Evolutionary conservation across 306 rosid species (phyloP), one percentile per base, ranked within the genome.

Genomic region (Prunus kanzakura): DNA sequence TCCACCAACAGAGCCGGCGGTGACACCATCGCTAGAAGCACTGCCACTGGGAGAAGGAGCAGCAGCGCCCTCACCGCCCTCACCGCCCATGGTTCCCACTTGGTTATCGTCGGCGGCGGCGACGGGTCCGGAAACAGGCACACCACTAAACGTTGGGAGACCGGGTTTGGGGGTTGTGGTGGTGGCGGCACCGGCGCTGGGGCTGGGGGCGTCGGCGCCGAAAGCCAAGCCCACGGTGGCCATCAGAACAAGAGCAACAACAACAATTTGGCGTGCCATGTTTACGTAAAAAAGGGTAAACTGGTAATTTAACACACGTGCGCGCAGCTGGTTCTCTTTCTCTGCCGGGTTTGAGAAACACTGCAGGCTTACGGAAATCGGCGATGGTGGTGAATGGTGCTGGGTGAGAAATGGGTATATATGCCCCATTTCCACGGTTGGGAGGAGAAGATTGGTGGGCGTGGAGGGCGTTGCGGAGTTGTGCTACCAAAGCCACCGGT

Each of bases 261-360:
- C 52, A 46, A 75, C 63, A 55, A 83, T 56, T 8, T 57, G 81
- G 69, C 89, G 89, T 47, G 88, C 89, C 97, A 93, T 91, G 77
- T 18, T 32, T 62, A 50, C 3, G 11, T 46, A 5, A 74, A 2
- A 56, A 64, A 10, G 45, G 46, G 20, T 30, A 30, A 16, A 63
- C 8, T 13, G 32, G 2, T 4, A 60, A 2, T 30, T 70, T 29
- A 18, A 32, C 25, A 20, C 27, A 51, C 20, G 1, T 8, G 49
- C 15, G 50, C 7, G 69, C 80, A 68, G 82, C 55, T 72, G 68
- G 67, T 62, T 77, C 80, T 70, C 30, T 47, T 20, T 71, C 9
- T 6, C 43, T 43, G 20, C 46, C 8, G 38, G 4, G 45, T 54
- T 73, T 0, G 62, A 43, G 62, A 63, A 80, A 67, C 78, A 80